Conservation (phyloP, 345 rosid genomes). For the Syzygium grande region DNA sequence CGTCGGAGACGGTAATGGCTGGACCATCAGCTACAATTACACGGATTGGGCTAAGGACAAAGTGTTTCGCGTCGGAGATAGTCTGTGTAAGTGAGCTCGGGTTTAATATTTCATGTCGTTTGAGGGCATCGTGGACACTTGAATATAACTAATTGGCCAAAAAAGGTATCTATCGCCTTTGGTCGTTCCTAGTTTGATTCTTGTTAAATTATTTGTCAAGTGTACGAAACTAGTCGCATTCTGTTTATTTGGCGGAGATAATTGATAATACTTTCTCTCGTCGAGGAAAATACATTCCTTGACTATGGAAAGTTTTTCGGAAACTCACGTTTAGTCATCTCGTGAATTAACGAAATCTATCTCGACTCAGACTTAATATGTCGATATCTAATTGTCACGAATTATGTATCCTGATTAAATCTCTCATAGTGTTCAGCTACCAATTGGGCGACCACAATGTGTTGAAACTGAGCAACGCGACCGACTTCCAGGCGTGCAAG, state of each 20-base stretch:
- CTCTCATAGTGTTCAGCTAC: conserved; percentile 25
- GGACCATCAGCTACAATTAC: conserved; percentile 22
- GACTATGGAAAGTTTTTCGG: neutral
- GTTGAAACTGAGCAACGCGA: conserved; percentile 10
- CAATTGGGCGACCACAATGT: conserved; percentile 16
- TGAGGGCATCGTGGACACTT: neutral
- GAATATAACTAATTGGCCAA: neutral
- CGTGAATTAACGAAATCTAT: neutral
- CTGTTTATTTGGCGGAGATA: neutral
- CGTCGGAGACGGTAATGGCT: conserved; percentile 22
- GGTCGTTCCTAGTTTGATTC: neutral
- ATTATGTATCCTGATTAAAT: neutral
- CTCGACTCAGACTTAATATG: neutral
- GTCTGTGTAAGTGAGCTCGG: conserved; percentile 8
- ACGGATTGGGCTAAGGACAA: conserved; percentile 16
- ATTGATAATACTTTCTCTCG: neutral
- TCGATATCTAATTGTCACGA: neutral
- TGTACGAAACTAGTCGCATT: neutral
- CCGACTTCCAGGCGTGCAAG: conserved; percentile 19
- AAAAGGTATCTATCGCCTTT: neutral
- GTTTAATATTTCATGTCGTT: neutral
- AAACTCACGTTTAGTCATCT: neutral
- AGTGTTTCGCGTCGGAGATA: conserved; percentile 21
- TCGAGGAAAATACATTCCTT: neutral
- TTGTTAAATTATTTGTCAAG: neutral